phyloP scores from a whole-genome alignment of 306 rosid species.

The Phaseolus lunatus region DNA sequence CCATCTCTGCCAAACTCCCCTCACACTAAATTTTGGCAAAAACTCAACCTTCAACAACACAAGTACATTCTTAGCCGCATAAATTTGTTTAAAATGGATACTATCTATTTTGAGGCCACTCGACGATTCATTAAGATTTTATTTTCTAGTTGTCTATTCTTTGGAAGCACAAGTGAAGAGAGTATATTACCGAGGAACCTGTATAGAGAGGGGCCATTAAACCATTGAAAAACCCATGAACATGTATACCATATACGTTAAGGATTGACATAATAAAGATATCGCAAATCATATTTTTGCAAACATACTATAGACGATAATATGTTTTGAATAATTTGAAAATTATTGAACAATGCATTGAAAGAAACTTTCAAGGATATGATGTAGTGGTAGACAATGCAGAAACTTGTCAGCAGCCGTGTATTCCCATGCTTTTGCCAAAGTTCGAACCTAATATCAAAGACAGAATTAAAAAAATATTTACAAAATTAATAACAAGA shows the following conservation, averaged over 20 bases:
- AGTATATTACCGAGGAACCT: slow-evolving; percentile 78
- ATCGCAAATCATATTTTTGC: slow-evolving; percentile 34
- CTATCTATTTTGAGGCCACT: slow-evolving; percentile 34
- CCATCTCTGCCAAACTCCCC: slow-evolving; percentile 96
- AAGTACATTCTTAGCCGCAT: slow-evolving; percentile 43
- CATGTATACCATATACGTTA: slow-evolving; percentile 70
- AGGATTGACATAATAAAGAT: slow-evolving; percentile 54
- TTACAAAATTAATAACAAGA: slow-evolving; percentile 30
- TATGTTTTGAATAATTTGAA: slow-evolving; percentile 27
- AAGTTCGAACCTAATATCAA: slow-evolving; percentile 81
- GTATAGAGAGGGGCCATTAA: slow-evolving; percentile 87
- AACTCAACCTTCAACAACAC: slow-evolving; percentile 84
- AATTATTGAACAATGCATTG: slow-evolving; percentile 33
- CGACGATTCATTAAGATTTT: slow-evolving; percentile 2
- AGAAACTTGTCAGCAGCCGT: slow-evolving; percentile 78
- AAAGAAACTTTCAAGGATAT: slow-evolving; percentile 68
- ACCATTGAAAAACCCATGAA: slow-evolving; percentile 96
- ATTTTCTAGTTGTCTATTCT: slow-evolving; percentile 18
- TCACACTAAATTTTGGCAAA: slow-evolving; percentile 93
- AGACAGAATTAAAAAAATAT: slow-evolving; percentile 25
- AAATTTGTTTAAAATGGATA: slow-evolving; percentile 32
- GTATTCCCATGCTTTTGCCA: slow-evolving; percentile 90
- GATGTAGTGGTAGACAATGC: slow-evolving; percentile 92
- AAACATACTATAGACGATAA: slow-evolving; percentile 41
- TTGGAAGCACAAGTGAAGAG: slow-evolving; percentile 32